A percentile compares a stretch with the other conserved stretches of the same genome.
Evolutionary conservation across 371 early-diverging fungal species (phyloP).

Genomic region (Rhizopus sp.): DNA sequence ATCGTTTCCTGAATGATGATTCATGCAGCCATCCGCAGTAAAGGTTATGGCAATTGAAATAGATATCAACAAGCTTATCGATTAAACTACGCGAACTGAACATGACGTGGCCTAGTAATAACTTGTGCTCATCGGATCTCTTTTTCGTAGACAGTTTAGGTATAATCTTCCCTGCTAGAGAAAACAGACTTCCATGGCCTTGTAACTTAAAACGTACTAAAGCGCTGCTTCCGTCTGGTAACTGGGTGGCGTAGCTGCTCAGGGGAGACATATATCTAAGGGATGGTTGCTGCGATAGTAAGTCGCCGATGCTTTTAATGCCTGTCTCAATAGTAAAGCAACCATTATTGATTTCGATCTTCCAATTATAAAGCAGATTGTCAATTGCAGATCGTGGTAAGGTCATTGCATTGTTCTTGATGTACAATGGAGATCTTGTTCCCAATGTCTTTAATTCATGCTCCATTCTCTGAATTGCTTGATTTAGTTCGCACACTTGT

Average conservation of each 20-base stretch:
- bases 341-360: conserved; percentile 12
- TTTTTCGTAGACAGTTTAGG: background rate
- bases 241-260: background rate
- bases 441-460: conserved; percentile 2
- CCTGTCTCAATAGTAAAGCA: conserved; percentile 25
- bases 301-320: conserved; percentile 14
- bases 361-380: conserved; percentile 10
- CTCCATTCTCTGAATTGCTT: conserved; percentile 5
- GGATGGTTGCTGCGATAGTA: conserved; percentile 5
- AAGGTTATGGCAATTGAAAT: conserved; percentile 17
- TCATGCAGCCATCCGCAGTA: conserved; percentile 15
- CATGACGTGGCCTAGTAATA: background rate
- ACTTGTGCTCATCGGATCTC: background rate
- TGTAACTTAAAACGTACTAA: background rate
- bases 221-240: background rate
- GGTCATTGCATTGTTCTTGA: background rate
- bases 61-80: conserved; percentile 3
- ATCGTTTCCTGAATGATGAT: conserved; percentile 7
- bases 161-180: background rate
- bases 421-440: too few relatives aligned
- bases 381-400: background rate
- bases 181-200: background rate
- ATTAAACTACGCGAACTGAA: background rate
- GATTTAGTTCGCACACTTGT: conserved; percentile 6
- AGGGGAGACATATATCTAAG: conserved; percentile 8